These are phyloP conservation scores for Wallacemonas sp. DNA, from an alignment of 208 protist genomes.

Conservation along the genomic window DNA sequence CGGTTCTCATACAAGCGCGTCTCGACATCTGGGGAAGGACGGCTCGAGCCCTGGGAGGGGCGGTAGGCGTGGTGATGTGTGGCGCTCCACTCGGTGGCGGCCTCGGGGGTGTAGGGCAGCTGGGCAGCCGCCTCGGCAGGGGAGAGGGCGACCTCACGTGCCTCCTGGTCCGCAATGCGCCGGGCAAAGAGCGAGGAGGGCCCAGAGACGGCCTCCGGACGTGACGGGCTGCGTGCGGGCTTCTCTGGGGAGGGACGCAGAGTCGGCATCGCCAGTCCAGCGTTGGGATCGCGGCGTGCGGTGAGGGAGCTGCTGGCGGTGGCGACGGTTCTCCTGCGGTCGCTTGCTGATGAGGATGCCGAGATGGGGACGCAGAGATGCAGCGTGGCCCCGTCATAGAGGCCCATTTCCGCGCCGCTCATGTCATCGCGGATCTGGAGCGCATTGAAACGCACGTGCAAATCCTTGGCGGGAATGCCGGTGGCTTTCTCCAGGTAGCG, in stretches of 20 bases:
- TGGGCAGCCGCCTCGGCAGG: no score
- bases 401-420: constrained; percentile 47
- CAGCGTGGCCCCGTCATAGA: constrained; percentile 62
- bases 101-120: no score
- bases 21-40: background rate
- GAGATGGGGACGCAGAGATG: constrained; percentile 33
- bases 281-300: background rate
- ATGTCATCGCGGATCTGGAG: constrained; percentile 35
- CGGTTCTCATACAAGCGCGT: background rate
- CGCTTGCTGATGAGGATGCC: no score
- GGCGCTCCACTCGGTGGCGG: no score
- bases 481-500: constrained; percentile 69
- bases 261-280: background rate
- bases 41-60: no score
- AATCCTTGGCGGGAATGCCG: constrained; percentile 39
- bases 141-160: no score
- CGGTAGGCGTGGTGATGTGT: background rate
- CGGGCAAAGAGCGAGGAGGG: no score
- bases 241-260: background rate
- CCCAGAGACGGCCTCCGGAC: no score
- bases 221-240: background rate
- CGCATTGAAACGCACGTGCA: constrained; percentile 62
- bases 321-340: no score
- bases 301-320: background rate
- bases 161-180: no score